Evolutionary conservation across 208 protist genomes (phyloP), one percentile per base, ranked within the genome.

Genomic region (Trypanosoma melophagium): DNA sequence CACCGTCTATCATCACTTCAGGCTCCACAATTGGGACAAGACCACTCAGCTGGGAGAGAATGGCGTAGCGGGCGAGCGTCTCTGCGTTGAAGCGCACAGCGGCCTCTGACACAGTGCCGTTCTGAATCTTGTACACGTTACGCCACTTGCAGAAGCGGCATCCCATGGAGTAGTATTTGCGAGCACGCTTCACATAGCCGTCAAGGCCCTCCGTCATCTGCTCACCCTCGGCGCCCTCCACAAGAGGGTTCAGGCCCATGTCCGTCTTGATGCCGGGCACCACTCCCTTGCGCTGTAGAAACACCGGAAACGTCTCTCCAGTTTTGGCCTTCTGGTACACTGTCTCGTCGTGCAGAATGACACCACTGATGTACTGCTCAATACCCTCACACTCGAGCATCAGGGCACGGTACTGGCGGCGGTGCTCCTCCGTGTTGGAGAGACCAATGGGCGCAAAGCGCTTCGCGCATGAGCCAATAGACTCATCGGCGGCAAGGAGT

Each of bases 11-110:
- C 79, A 97, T 93, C 61, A 97, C 84, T 79, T 99, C 97, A 21
- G 98, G 98, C 83, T 99, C 97, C 59, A 99, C 95, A 71, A 99
- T 99, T 44, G 97, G 98, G 49, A 98, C 97, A 14, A 99, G 83
- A 62, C 98, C 98, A 75, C 90, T 90, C 62, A 84, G 75, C 87
- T 99, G 97, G 50, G 89, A 98, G 44, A 99, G 97, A 25, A 89
- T 68, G 40, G 96, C 97, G 66, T 98, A 98, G 45, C 96, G 87
- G 35, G 97, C 98, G 40, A 98, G 86, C 14, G 83, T 93, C 49
- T 96, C 74, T 10, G 96, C 93, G 80, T 99, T 98, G 79, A 97
- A 90, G 24, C 73, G 64, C 28, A 99, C 91, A 24, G 90, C 63
- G 42, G 87, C 64, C 70, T 98, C 81, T 0, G 94, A 97, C 28